Base-by-base conservation (phyloP, 2,329 filamentous ascomycete genomes). In the Aspergillus fructus region DNA sequence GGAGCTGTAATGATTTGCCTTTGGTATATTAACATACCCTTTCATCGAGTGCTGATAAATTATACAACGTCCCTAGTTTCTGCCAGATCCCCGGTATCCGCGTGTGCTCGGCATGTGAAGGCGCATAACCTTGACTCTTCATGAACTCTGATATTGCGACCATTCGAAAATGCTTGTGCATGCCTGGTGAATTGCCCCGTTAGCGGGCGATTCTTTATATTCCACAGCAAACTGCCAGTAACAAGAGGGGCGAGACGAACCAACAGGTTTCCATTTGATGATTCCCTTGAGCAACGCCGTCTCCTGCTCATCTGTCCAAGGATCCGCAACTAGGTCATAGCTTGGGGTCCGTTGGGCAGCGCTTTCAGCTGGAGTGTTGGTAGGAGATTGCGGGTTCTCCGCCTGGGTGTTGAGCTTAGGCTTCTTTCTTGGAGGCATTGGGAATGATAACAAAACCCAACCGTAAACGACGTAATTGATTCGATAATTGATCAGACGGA, bases 261-360 rank as follows among this genome's bases (percentile, higher is more conserved):
- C 93, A 41, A 93, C 93, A n/a, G 94, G 94, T 72, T 99, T 99
- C 89, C 90, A 96, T 70, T 88, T 85, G 63, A 97, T 93, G 64
- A 97, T 89, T 52, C 88, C 91, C 72, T 97, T 97, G 78, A 96
- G 91, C 1, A 99, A 82, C 41, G 91, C 93, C 1, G 91, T 92
- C 64, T 96, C 89, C 74, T 99, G 94, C 69, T 97, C 93, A 68
- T 96, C 93, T 4, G 92, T 97, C 94, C 94, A 99, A 24, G 88
- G 85, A 63, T 93, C 90, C 56, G 85, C 84, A 49, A 84, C 74
- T 4, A 81, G 69, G 60, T 86, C 78, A 59, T 77, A 75, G 17
- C 72, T 71, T n/a, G 74, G 67, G 59, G 77, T 71, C 41, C 64
- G 63, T 50, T 76, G 70, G 60, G 57, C 54, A 62, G 64, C 59